A percentile compares a stretch with the other conserved stretches of the same genome.
Conservation (phyloP, 495 filamentous ascomycete genomes). For the Aspergillus coremiiformis region DNA sequence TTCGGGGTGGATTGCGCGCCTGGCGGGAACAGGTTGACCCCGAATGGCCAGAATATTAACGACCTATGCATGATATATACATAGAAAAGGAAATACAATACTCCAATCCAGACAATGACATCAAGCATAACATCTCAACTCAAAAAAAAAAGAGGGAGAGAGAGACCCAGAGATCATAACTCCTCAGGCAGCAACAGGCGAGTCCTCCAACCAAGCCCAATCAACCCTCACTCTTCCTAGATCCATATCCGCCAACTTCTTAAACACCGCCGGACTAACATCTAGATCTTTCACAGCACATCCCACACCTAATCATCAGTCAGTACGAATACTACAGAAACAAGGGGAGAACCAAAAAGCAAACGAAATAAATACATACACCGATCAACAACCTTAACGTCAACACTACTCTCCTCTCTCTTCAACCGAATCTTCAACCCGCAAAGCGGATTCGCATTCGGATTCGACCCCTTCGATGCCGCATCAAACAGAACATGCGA, state of each 20-base stretch:
- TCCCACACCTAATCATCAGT: slow-evolving; percentile 30
- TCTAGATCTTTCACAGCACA: slow-evolving; percentile 62
- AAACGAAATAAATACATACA: slow-evolving; percentile 36
- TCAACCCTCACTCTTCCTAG: slow-evolving; percentile 53
- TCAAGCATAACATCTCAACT: background rate
- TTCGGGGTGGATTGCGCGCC: slow-evolving; percentile 72
- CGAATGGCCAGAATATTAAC: slow-evolving; percentile 57
- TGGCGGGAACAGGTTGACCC: slow-evolving; percentile 75
- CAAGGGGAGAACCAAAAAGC: background rate
- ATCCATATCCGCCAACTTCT: slow-evolving; percentile 46
- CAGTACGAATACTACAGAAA: background rate
- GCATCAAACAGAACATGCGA: slow-evolving; percentile 63
- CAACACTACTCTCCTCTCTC: slow-evolving; percentile 47
- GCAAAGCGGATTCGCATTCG: slow-evolving; percentile 66
- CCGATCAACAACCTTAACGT: slow-evolving; percentile 68
- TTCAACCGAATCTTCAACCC: slow-evolving; percentile 53
- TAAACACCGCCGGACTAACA: slow-evolving; percentile 54
- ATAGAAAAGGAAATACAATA: background rate
- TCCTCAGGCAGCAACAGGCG: slow-evolving; percentile 13
- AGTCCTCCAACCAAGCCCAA: slow-evolving; percentile 58
- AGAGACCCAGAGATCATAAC: too few species aligned
- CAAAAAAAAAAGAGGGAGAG: slow-evolving; percentile 2
- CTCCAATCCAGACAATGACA: background rate
- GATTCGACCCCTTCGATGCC: slow-evolving; percentile 45
- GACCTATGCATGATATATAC: background rate